Percentiles rank a stretch among this genome's conserved stretches.
phyloP scores from a whole-genome alignment of 257 asterid species.

The Plectranthus barbatus region DNA sequence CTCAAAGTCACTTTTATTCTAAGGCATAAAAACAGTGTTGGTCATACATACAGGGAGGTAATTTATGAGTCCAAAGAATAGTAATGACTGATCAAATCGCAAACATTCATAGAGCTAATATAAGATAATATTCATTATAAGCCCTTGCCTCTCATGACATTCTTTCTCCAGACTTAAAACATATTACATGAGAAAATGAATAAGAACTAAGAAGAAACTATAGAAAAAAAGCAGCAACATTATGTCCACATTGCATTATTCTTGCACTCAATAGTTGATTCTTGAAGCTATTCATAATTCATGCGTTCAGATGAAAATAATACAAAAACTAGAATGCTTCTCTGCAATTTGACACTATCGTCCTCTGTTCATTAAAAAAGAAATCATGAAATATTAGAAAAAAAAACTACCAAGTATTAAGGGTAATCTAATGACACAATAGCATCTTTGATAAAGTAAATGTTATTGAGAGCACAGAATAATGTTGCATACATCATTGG shows the following conservation, averaged over 20 bases:
- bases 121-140: not conserved
- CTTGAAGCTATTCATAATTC: not conserved
- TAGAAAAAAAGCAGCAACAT: not conserved
- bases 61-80: not conserved
- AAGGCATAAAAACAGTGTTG: not conserved
- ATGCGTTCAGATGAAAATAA: not conserved
- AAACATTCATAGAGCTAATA: not conserved
- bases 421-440: slow-evolving; percentile 1
- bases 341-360: not conserved
- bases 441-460: slow-evolving; percentile 1
- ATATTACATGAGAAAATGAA: not conserved
- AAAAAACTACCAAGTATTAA: not conserved
- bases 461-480: not conserved
- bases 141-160: not conserved
- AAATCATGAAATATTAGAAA: not conserved
- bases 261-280: not conserved
- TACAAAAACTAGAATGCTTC: not conserved
- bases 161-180: not conserved
- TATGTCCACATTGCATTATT: not conserved
- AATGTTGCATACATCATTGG: slow-evolving; percentile 50
- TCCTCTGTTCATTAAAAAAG: not conserved
- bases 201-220: not conserved
- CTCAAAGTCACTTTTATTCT: not conserved
- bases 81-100: not conserved
- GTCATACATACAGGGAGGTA: not conserved